phyloP scores from a whole-genome alignment of 2,329 filamentous ascomycete species.

The Ophiostoma novo-ulmi region DNA sequence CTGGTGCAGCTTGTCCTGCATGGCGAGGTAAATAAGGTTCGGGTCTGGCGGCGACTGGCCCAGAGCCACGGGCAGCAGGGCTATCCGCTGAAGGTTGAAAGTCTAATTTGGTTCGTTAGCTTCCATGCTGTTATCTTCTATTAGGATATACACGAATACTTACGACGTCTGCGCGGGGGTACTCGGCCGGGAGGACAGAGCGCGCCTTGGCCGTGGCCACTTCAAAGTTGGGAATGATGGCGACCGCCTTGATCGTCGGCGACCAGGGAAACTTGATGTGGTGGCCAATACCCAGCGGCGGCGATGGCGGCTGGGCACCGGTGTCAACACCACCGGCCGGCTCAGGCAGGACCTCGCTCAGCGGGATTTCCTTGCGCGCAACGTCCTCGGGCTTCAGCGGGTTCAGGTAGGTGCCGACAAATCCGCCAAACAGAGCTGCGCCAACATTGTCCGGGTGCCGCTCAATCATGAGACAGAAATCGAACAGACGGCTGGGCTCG shows the following conservation, averaged over 20 bases:
- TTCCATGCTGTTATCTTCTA: background rate
- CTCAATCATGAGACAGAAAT: slow-evolving; percentile 97
- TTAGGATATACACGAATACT: slow-evolving; percentile 33
- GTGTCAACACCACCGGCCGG: slow-evolving; percentile 90
- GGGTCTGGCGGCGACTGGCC: slow-evolving; percentile 86
- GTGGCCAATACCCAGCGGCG: slow-evolving; percentile 88
- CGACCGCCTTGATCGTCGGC: slow-evolving; percentile 90
- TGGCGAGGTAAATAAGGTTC: slow-evolving; percentile 90
- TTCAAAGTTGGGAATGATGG: slow-evolving; percentile 93
- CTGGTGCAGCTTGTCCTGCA: slow-evolving; percentile 98
- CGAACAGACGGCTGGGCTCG: slow-evolving; percentile 75
- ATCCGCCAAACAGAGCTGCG: slow-evolving; percentile 90
- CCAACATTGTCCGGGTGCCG: slow-evolving; percentile 92
- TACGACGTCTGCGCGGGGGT: slow-evolving; percentile 78
- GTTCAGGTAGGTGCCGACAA: slow-evolving; percentile 94
- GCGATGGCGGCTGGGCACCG: slow-evolving; percentile 76
- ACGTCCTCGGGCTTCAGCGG: slow-evolving; percentile 85
- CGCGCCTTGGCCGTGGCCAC: slow-evolving; percentile 91
- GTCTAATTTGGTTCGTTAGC: slow-evolving; percentile 40
- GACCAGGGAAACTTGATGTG: slow-evolving; percentile 96
- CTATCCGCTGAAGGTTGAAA: slow-evolving; percentile 93
- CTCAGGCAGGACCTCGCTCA: slow-evolving; percentile 85
- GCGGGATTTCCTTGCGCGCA: slow-evolving; percentile 84
- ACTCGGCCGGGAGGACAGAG: slow-evolving; percentile 73
- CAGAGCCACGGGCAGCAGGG: slow-evolving; percentile 81